A percentile compares a stretch with the other conserved stretches of the same genome.
phyloP scores from a whole-genome alignment of 768 basidiomycete genomes.

The Plicaturopsis crispa region DNA sequence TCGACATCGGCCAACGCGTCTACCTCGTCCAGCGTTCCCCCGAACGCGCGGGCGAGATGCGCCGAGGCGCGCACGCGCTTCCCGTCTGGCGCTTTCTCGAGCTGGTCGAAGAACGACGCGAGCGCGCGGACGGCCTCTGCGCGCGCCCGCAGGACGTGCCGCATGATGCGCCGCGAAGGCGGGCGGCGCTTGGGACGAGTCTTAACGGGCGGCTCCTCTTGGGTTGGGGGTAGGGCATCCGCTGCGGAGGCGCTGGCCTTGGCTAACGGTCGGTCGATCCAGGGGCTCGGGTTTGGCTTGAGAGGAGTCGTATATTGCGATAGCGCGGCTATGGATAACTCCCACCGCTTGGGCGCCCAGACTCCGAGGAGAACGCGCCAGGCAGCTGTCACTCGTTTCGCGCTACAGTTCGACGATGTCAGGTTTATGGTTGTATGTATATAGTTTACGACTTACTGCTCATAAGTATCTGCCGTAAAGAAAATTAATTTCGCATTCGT shows the following conservation, averaged over 20 bases:
- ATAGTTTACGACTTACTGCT: conserved; percentile 48
- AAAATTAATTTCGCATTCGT: no score
- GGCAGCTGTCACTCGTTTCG: conserved; percentile 83
- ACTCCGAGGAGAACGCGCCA: conserved; percentile 96
- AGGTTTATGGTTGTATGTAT: no score
- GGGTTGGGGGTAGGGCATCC: conserved; percentile 15
- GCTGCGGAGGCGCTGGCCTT: conserved; percentile 12
- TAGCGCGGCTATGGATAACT: conserved; percentile 68
- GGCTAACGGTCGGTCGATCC: conserved; percentile 43
- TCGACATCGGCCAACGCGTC: conserved; percentile 17
- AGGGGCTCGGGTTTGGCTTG: conserved; percentile 61
- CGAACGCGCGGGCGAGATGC: conserved; percentile 40
- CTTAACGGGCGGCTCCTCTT: conserved; percentile 35
- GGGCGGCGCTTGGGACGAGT: conserved; percentile 33
- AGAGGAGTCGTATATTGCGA: conserved; percentile 63
- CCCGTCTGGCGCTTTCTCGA: conserved; percentile 41
- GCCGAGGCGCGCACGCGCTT: conserved; percentile 37
- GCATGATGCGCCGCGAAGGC: conserved; percentile 77
- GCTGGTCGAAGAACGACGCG: conserved; percentile 60
- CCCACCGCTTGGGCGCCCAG: conserved; percentile 83
- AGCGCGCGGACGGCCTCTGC: conserved; percentile 75
- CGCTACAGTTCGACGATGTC: conserved; percentile 34
- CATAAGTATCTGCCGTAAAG: conserved; percentile 58
- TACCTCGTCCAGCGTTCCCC: no score
- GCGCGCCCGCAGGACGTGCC: conserved; percentile 84